Conservation (phyloP, 129 eudicot species). For the Deinandra increscens region DNA sequence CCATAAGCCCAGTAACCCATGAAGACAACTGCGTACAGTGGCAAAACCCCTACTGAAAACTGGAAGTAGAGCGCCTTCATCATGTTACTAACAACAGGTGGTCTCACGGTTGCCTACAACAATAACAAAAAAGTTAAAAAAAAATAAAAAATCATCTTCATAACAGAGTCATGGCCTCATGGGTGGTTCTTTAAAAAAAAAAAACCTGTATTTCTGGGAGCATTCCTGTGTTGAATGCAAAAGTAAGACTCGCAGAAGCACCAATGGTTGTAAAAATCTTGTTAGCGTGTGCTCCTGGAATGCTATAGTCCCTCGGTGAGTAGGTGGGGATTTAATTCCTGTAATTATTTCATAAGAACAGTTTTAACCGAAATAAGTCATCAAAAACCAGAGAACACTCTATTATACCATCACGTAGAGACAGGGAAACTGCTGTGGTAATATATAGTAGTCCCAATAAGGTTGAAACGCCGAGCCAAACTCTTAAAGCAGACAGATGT, state of each 20-base stretch:
- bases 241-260: conserved; percentile 85
- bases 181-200: background rate
- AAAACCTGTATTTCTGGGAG: conserved; percentile 95
- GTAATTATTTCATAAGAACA: background rate
- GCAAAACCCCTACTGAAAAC: conserved; percentile 71
- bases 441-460: conserved; percentile 70
- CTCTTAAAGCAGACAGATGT: conserved; percentile 68
- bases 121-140: too few species aligned
- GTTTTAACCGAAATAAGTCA: background rate
- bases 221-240: conserved; percentile 96
- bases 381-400: conserved; percentile 14
- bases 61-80: conserved; percentile 88
- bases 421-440: conserved; percentile 50
- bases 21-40: conserved; percentile 61
- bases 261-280: conserved; percentile 74
- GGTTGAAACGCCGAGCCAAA: conserved; percentile 84
- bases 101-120: conserved; percentile 80
- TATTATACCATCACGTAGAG: conserved; percentile 75
- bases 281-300: conserved; percentile 48
- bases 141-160: conserved; percentile 13
- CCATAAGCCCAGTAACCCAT: conserved; percentile 96
- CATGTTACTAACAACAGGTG: conserved; percentile 82
- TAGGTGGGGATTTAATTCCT: conserved; percentile 73
- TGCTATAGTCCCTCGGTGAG: conserved; percentile 74
- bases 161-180: background rate